A percentile compares a stretch with the other conserved stretches of the same genome.
phyloP scores from a whole-genome alignment of 768 basidiomycete genomes.

The Naematelia encephala region DNA sequence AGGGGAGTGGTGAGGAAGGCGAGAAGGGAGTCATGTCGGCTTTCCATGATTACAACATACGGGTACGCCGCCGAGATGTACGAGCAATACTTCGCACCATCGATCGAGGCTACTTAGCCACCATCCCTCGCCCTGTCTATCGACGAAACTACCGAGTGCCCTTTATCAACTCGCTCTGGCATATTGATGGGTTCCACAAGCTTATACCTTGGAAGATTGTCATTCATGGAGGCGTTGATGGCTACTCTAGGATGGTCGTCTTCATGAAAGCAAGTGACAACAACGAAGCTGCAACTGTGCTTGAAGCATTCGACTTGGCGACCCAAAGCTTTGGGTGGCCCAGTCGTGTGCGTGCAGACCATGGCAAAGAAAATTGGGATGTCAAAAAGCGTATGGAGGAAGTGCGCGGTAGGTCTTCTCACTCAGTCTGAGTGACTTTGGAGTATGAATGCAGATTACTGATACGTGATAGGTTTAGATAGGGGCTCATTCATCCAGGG shows the following conservation, averaged over 20 bases:
- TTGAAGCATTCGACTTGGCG: slow-evolving; percentile 37
- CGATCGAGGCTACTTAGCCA: neutral
- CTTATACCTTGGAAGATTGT: slow-evolving; percentile 51
- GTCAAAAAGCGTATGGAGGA: slow-evolving; percentile 6
- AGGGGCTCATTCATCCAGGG: slow-evolving; percentile 9
- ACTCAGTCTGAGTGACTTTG: neutral
- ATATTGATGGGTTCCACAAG: slow-evolving; percentile 29
- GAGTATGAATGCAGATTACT: neutral
- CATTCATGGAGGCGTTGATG: slow-evolving; percentile 55
- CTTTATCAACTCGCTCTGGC: slow-evolving; percentile 52
- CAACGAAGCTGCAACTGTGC: slow-evolving; percentile 53
- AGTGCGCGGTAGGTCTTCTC: slow-evolving; percentile 9
- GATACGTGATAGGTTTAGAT: neutral
- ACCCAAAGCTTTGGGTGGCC: slow-evolving; percentile 12
- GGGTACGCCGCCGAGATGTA: neutral
- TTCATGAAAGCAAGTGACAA: slow-evolving; percentile 52
- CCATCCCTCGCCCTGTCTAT: neutral
- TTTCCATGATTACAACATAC: neutral
- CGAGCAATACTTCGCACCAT: neutral
- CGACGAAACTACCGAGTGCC: slow-evolving; percentile 46
- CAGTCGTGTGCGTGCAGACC: slow-evolving; percentile 13
- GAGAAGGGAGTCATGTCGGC: neutral
- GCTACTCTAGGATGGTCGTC: slow-evolving; percentile 51
- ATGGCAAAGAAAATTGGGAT: slow-evolving; percentile 15
- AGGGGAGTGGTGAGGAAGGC: slow-evolving; percentile 5